Base-by-base conservation (phyloP, 2,329 filamentous ascomycete genomes). In the Aspergillus latus region DNA sequence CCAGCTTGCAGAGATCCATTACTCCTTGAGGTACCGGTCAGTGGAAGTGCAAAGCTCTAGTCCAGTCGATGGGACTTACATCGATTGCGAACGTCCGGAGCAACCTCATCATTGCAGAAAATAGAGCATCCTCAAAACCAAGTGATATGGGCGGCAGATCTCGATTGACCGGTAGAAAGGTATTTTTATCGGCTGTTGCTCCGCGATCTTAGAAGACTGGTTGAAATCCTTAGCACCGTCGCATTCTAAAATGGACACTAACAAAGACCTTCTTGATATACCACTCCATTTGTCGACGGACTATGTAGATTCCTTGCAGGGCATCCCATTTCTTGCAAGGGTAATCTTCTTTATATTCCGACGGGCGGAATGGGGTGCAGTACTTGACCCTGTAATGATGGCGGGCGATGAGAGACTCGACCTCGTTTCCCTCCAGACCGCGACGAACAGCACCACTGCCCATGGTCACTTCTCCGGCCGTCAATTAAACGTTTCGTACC, bases 371-470 rank as follows among this genome's bases (percentile, higher is more conserved):
- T 0, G 0, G 0, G 0, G 0, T 0, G 0, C 0, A 0, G 11
- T 0, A 40, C 0, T 0, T 0, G 0, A 59, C 5, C 0, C 67
- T 66, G 28, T 70, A 69, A 7, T 63, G 60, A 7, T 55, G 52
- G 15, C 64, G 53, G 13, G 65, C 57, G 32, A 64, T 60, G 1
- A 66, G 60, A 29, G 49, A 61, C 4, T 62, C 54, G 1, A 69
- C 57, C 15, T 58, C 59, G 15, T 69, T 68, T 1, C 65, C 63
- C 6, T 65, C 62, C 0, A 66, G 55, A 1, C 64, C 67, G 11
- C 63, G 62, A 2, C 57, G 36, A 43, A 69, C 67, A 1, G 68
- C 66, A 7, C 66, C 67, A 0, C 67, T 70, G 26, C 10, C 2
- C 15, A 29, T 5, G 2, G 26, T 28, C 11, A 44, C 3, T 21